phyloP scores from a whole-genome alignment of 2,329 filamentous ascomycete genomes.

The Biscogniauxia mediterranea region DNA sequence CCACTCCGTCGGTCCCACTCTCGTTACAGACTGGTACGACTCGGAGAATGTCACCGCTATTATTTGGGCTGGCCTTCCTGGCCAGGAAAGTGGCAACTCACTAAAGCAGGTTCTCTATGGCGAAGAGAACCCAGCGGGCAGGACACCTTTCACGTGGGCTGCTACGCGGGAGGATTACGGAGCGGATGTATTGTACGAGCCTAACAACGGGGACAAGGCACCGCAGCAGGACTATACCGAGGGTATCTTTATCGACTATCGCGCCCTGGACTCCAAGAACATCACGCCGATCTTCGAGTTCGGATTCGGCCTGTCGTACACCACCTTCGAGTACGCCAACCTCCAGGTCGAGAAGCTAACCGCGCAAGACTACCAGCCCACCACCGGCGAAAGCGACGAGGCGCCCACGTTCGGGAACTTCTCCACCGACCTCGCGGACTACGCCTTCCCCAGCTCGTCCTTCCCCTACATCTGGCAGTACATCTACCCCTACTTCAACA shows the following conservation, averaged over 20 bases:
- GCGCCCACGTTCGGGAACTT: conserved; percentile 65
- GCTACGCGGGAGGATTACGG: conserved; percentile 66
- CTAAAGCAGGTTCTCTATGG: conserved; percentile 84
- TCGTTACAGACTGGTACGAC: conserved; percentile 72
- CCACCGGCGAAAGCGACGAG: conserved; percentile 57
- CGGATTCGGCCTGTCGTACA: conserved; percentile 78
- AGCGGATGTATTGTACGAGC: conserved; percentile 62
- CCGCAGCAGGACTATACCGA: conserved; percentile 75
- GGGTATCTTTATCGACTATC: conserved; percentile 80
- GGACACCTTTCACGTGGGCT: conserved; percentile 80
- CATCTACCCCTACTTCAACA: conserved; percentile 74
- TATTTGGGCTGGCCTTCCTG: conserved; percentile 77
- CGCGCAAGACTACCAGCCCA: conserved; percentile 55
- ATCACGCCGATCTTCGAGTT: conserved; percentile 76
- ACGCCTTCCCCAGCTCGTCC: conserved; percentile 61
- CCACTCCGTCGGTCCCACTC: conserved; percentile 78
- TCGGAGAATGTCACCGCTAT: conserved; percentile 81
- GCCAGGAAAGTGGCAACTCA: conserved; percentile 79
- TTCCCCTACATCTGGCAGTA: conserved; percentile 52
- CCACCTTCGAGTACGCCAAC: conserved; percentile 73
- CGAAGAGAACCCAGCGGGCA: conserved; percentile 71
- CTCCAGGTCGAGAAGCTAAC: conserved; percentile 53
- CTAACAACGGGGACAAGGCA: conserved; percentile 64
- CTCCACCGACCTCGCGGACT: conserved; percentile 62
- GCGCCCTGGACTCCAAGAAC: conserved; percentile 66